Conservation (phyloP, 2,329 filamentous ascomycete species). For the Colletotrichum destructivum region DNA sequence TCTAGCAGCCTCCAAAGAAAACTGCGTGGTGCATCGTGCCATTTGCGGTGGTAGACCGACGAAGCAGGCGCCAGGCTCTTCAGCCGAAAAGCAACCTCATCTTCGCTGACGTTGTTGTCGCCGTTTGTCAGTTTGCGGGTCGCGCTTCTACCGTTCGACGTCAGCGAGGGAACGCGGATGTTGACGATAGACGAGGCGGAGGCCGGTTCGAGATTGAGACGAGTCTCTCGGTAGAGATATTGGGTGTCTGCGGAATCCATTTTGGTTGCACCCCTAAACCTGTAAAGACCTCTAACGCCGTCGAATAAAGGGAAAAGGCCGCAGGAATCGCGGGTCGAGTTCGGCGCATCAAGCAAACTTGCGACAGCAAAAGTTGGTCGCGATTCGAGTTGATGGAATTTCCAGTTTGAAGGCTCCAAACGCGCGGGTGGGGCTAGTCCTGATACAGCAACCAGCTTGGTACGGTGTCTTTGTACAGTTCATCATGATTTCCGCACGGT, state of each 20-base stretch:
- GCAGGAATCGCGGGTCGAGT: conserved; percentile 32
- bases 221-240: conserved; percentile 88
- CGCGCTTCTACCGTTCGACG: conserved; percentile 60
- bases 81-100: conserved; percentile 81
- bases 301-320: conserved; percentile 30
- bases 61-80: conserved; percentile 83
- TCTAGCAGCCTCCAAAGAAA: conserved; percentile 94
- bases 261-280: conserved; percentile 61
- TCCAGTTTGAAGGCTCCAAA: conserved; percentile 35
- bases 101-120: conserved; percentile 64
- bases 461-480: conserved; percentile 25
- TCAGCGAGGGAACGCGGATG: conserved; percentile 75
- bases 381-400: conserved; percentile 42
- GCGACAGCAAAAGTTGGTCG: conserved; percentile 31
- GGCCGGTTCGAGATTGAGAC: conserved; percentile 84
- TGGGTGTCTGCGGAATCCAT: conserved; percentile 76
- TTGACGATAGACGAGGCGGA: conserved; percentile 79
- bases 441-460: conserved; percentile 54
- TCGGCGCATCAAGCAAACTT: conserved; percentile 30
- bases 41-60: conserved; percentile 86
- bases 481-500: neutral
- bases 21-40: conserved; percentile 82
- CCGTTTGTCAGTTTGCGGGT: conserved; percentile 53
- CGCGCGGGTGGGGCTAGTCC: conserved; percentile 50
- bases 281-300: conserved; percentile 29